Base-by-base conservation (phyloP, 2,329 filamentous ascomycete species). In the Lachnellula suecica region DNA sequence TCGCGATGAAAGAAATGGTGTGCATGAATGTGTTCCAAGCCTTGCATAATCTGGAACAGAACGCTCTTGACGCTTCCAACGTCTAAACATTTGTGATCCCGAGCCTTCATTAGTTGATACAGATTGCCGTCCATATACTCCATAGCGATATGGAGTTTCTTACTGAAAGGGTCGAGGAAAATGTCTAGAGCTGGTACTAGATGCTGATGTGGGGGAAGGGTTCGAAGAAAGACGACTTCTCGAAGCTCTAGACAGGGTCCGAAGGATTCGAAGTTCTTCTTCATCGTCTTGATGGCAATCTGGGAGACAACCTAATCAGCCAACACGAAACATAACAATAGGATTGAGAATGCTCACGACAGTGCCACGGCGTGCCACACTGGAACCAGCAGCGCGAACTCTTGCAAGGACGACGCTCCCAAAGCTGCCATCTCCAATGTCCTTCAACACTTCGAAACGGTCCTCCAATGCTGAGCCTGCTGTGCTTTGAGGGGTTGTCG, bases 241-340 rank as follows among this genome's bases (percentile, higher is more conserved):
- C 94, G 87, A 49, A 99, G 82, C 72, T 99, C 94, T 59, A 97
- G 75, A 70, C 94, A 99, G 47, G 91, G 88, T 15, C 83, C 76
- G 68, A 97, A 91, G 2, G 90, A 96, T 64, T 97, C 92, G 65
- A 97, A 99, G 0, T 88, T 92, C 82, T 99, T 99, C 81, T 99
- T 99, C 94, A 99, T 99, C 5, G 94, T 97, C 75, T 99, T 99
- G 75, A 99, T 97, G 40, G 94, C 94, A 65, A 99, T 89, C 94
- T 97, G 31, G 62, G 50, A 38, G 52, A 35, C 4, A 2, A 31
- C 24, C 20, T 22, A 19, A 49, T 66, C 34, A 65, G 59, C 44
- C 13, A 11, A 47, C 46, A 44, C 19, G 52, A 34, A 46, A 53
- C 44, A 13, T 20, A 11, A 11, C 13, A 24, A 11, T n/a, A 7